These are phyloP conservation scores for Sporobolomyces pararoseus DNA, from an alignment of 768 basidiomycete species.

Conservation along the genomic window DNA sequence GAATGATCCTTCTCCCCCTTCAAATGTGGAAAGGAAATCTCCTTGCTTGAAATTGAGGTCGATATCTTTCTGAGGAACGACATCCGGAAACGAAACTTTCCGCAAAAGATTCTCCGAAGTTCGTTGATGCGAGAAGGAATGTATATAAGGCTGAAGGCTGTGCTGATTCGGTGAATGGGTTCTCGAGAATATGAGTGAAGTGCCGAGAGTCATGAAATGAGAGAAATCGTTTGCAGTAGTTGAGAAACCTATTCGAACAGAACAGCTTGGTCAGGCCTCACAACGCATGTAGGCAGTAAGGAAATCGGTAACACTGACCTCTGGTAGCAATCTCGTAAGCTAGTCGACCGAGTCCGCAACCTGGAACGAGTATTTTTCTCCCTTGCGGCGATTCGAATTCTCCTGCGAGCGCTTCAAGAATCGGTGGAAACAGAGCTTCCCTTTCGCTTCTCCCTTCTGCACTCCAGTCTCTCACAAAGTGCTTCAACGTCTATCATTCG, in stretches of 20 bases:
- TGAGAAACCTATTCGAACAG: background rate
- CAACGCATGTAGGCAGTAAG: background rate
- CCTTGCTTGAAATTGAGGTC: background rate
- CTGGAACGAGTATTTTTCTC: conserved; percentile 61
- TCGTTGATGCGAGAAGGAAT: conserved; percentile 69
- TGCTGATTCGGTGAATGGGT: conserved; percentile 57
- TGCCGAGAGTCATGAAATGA: conserved; percentile 62
- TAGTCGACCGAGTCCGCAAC: conserved; percentile 62
- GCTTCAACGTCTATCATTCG: conserved; percentile 63
- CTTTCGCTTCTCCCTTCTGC: conserved; percentile 59
- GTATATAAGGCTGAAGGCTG: conserved; percentile 59
- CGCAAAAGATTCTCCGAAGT: conserved; percentile 57
- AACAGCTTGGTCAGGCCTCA: background rate
- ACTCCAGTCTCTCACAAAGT: conserved; percentile 70
- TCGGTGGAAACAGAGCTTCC: conserved; percentile 58
- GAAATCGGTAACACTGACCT: conserved; percentile 49
- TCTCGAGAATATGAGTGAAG: conserved; percentile 60
- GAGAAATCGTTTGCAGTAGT: conserved; percentile 51
- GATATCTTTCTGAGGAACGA: conserved; percentile 53
- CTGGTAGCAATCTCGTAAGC: conserved; percentile 66
- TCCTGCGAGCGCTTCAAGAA: conserved; percentile 55
- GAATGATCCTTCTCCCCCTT: conserved; percentile 50
- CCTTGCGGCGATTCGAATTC: conserved; percentile 44
- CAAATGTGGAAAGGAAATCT: conserved; percentile 56
- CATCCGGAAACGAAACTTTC: conserved; percentile 60